A percentile compares a stretch with the other conserved stretches of the same genome.
Evolutionary conservation across 2,329 filamentous ascomycete species (phyloP).

Genomic region (Coniella vitis): DNA sequence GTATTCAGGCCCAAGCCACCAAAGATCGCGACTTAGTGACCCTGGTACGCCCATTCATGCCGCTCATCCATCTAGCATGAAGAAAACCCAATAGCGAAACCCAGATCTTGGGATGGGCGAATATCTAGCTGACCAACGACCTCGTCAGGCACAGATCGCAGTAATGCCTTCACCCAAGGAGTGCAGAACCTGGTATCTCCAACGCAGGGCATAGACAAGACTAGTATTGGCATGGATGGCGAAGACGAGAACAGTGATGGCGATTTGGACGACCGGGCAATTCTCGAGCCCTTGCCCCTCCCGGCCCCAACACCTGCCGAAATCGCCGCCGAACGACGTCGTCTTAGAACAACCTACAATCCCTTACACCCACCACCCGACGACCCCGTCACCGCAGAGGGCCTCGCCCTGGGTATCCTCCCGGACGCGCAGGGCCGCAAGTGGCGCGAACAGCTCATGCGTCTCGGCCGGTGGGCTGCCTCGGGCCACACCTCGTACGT

Average conservation of each 20-base stretch:
- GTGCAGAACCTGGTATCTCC: too few relatives aligned
- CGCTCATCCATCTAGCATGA: too few relatives aligned
- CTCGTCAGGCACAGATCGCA: too few relatives aligned
- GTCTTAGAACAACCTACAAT: slow-evolving; percentile 3
- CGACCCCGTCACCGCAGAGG: slow-evolving; percentile 5
- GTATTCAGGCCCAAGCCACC: too few relatives aligned
- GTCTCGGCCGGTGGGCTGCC: slow-evolving; percentile 7
- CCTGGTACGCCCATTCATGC: too few relatives aligned
- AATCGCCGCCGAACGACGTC: neutral
- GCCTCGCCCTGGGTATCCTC: slow-evolving; percentile 8
- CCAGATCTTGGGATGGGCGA: too few relatives aligned
- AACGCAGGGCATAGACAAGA: too few relatives aligned
- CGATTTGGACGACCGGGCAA: neutral
- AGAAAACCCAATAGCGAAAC: too few relatives aligned
- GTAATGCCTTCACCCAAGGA: too few relatives aligned
- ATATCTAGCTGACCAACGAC: too few relatives aligned
- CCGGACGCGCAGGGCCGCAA: slow-evolving; percentile 2
- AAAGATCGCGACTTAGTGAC: too few relatives aligned
- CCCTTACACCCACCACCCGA: slow-evolving; percentile 1
- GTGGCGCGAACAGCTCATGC: slow-evolving; percentile 13
- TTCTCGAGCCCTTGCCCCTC: neutral
- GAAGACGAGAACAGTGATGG: neutral
- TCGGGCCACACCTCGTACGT: neutral
- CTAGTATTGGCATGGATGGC: neutral
- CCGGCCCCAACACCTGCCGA: neutral